A percentile compares a stretch with the other conserved stretches of the same genome.
phyloP scores from a whole-genome alignment of 2,329 filamentous ascomycete genomes.

The Botryotinia convoluta region DNA sequence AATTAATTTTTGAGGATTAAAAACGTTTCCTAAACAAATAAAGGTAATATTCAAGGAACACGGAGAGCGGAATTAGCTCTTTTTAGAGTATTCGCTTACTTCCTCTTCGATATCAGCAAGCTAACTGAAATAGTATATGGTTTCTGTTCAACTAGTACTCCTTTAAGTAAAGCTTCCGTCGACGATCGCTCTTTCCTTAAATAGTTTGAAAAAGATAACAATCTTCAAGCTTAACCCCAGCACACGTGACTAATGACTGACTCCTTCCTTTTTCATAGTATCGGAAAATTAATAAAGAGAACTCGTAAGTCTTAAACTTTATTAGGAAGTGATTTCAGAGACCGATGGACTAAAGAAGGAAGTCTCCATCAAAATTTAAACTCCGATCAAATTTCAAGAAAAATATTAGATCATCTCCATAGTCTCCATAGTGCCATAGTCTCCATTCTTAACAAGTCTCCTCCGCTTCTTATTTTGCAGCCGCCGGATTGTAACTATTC shows the following conservation, averaged over 20 bases:
- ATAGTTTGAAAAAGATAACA: not conserved
- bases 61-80: not conserved
- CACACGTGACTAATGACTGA: not conserved
- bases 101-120: too few relatives aligned
- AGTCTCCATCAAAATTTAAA: not conserved
- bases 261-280: not conserved
- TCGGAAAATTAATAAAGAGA: not conserved
- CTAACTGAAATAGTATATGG: not conserved
- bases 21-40: conserved; percentile 16
- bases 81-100: not conserved
- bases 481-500: not conserved
- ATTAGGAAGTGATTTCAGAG: not conserved
- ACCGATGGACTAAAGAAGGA: not conserved
- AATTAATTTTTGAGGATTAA: not conserved
- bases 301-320: not conserved
- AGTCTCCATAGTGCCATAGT: not conserved
- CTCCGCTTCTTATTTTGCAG: conserved; percentile 13
- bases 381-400: conserved; percentile 3
- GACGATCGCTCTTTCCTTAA: not conserved
- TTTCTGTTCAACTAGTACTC: not conserved
- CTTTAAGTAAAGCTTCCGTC: not conserved
- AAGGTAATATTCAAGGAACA: not conserved
- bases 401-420: conserved; percentile 7
- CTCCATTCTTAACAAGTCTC: not conserved
- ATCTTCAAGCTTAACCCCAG: not conserved